phyloP scores from a whole-genome alignment of 805 yeast species.

The Osmozyma mogii region DNA sequence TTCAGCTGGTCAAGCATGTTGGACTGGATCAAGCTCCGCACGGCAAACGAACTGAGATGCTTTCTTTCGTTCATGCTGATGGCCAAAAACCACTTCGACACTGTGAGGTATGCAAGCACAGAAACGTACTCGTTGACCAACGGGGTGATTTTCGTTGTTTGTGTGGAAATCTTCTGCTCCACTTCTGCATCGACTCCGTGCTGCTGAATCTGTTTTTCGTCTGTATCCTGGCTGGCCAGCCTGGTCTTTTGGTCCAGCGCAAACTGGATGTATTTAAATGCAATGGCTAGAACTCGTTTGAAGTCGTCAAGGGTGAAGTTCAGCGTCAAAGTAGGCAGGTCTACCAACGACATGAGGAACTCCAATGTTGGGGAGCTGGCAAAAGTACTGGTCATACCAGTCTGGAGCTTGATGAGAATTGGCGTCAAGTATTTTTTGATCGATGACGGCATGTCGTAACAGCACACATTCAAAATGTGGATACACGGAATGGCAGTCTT shows the following conservation, averaged over 20 bases:
- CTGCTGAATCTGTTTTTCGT: slow-evolving; percentile 13
- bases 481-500: slow-evolving; percentile 71
- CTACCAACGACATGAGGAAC: slow-evolving; percentile 57
- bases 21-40: slow-evolving; percentile 42
- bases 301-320: slow-evolving; percentile 72
- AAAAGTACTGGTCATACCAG: slow-evolving; percentile 60
- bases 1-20: slow-evolving; percentile 15
- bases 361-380: slow-evolving; percentile 72
- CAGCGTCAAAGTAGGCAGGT: slow-evolving; percentile 58
- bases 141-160: slow-evolving; percentile 35
- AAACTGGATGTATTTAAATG: slow-evolving; percentile 71
- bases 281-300: slow-evolving; percentile 74
- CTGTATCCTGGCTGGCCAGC: slow-evolving; percentile 12
- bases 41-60: slow-evolving; percentile 53
- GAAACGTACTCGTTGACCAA: slow-evolving; percentile 53
- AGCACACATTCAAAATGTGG: slow-evolving; percentile 66
- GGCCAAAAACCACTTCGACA: slow-evolving; percentile 65
- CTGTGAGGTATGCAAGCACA: slow-evolving; percentile 58
- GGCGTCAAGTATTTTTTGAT: slow-evolving; percentile 60
- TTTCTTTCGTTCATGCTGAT: slow-evolving; percentile 52
- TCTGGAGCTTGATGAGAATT: slow-evolving; percentile 68
- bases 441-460: slow-evolving; percentile 72
- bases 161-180: slow-evolving; percentile 50
- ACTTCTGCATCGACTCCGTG: slow-evolving; percentile 44
- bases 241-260: slow-evolving; percentile 43